Evolutionary conservation across 108 stramenopile species (phyloP).

Genomic region (Parietichytrium sp.): DNA sequence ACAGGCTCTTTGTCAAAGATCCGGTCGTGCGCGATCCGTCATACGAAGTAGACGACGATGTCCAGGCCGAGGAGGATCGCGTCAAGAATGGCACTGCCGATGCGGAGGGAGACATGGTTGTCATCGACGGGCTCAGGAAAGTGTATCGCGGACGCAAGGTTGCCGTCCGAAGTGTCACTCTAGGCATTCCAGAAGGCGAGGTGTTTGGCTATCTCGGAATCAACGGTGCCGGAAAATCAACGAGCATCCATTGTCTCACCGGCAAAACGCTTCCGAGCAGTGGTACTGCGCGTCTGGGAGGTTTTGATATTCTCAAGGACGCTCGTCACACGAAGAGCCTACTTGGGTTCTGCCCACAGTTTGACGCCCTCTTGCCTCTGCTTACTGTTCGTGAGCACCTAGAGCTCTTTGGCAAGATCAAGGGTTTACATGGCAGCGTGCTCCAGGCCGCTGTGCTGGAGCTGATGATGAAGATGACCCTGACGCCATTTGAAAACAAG

Average conservation of each 20-base stretch:
- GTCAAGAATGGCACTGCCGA: neutral
- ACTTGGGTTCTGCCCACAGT: constrained; percentile 67
- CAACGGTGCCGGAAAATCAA: constrained; percentile 73
- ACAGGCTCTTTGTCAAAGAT: neutral
- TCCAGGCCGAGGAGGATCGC: constrained; percentile 48
- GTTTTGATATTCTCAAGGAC: constrained; percentile 30
- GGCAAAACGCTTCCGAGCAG: constrained; percentile 46
- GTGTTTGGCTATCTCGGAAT: constrained; percentile 65
- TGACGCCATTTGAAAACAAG: constrained; percentile 67
- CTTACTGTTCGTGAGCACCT: constrained; percentile 66
- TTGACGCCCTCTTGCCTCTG: constrained; percentile 66
- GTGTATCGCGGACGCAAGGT: constrained; percentile 49
- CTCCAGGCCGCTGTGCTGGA: neutral
- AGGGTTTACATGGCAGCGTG: constrained; percentile 3
- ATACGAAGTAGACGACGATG: constrained; percentile 52
- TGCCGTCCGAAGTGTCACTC: constrained; percentile 57
- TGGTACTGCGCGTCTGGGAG: constrained; percentile 48
- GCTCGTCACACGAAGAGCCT: constrained; percentile 45
- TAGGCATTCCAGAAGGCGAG: constrained; percentile 54
- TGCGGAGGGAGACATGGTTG: constrained; percentile 43
- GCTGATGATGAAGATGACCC: constrained; percentile 71
- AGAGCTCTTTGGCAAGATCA: constrained; percentile 57
- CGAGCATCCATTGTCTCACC: constrained; percentile 56
- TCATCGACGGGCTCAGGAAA: constrained; percentile 42
- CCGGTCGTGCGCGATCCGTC: neutral